Conservation (phyloP, 73 alveolate genomes). For the Stentor roeselii region DNA sequence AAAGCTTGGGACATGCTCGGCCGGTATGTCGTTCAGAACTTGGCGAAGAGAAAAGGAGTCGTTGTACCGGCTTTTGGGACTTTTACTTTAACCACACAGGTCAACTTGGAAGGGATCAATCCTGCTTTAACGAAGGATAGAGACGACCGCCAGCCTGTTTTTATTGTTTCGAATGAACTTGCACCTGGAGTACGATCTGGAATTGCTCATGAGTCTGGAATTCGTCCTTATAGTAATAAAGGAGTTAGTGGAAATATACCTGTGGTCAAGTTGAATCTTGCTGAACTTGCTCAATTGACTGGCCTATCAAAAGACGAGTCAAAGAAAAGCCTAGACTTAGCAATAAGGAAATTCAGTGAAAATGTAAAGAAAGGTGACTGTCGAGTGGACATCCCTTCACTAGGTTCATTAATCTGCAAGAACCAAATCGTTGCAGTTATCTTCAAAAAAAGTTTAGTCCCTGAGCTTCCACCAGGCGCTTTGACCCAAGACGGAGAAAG, state of each 20-base stretch:
- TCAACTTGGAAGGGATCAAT: background rate
- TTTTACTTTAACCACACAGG: background rate
- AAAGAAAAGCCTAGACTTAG: background rate
- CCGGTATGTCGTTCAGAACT: background rate
- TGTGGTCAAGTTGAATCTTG: background rate
- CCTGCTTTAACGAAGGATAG: background rate
- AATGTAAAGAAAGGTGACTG: background rate
- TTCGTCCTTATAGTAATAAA: background rate
- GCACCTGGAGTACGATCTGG: constrained; percentile 11
- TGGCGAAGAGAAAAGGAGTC: background rate
- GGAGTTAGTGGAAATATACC: background rate
- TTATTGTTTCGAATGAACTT: background rate
- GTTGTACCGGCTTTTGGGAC: background rate
- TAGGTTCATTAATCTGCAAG: background rate
- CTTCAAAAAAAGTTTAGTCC: background rate
- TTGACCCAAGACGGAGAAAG: background rate
- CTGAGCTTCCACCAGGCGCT: background rate
- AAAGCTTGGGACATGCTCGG: background rate
- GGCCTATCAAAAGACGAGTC: background rate
- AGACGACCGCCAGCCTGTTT: background rate
- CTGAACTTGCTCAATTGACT: background rate
- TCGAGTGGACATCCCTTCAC: background rate
- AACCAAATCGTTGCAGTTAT: background rate
- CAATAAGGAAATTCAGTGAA: background rate
- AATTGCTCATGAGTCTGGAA: background rate